phyloP scores from a whole-genome alignment of 768 basidiomycete genomes.

The Baorangia bicolor region DNA sequence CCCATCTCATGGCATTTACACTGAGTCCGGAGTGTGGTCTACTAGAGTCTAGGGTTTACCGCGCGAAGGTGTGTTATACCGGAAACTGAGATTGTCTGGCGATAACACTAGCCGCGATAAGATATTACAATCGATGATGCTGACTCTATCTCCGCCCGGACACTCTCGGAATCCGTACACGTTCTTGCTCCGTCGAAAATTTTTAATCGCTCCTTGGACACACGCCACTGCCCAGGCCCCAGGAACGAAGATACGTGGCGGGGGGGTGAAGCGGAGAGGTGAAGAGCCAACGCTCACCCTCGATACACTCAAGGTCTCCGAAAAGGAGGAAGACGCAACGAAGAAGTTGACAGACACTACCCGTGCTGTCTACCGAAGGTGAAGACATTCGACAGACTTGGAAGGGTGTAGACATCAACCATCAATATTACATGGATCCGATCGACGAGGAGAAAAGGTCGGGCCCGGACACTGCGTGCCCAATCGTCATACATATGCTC shows the following conservation, averaged over 20 bases:
- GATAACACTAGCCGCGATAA: neutral
- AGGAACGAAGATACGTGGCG: neutral
- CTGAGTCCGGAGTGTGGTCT: neutral
- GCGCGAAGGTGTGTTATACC: neutral
- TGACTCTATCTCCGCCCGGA: neutral
- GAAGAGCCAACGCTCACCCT: neutral
- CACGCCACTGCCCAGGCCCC: neutral
- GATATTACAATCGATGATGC: neutral
- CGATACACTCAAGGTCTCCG: neutral
- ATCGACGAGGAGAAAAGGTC: neutral
- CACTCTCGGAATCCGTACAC: neutral
- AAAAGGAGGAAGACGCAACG: neutral
- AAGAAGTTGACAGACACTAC: too few species aligned
- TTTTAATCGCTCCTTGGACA: neutral
- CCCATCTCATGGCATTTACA: neutral
- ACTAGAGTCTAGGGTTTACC: neutral
- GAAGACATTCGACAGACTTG: neutral
- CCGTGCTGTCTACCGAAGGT: neutral
- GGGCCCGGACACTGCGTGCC: neutral
- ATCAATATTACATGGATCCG: neutral
- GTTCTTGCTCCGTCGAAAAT: neutral
- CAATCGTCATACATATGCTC: too few species aligned
- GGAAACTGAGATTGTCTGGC: constrained; percentile 3
- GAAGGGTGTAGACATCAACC: neutral
- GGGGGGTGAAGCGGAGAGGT: too few species aligned